Conservation (phyloP, 176 grass and related monocot species). For the Lolium multiflorum region DNA sequence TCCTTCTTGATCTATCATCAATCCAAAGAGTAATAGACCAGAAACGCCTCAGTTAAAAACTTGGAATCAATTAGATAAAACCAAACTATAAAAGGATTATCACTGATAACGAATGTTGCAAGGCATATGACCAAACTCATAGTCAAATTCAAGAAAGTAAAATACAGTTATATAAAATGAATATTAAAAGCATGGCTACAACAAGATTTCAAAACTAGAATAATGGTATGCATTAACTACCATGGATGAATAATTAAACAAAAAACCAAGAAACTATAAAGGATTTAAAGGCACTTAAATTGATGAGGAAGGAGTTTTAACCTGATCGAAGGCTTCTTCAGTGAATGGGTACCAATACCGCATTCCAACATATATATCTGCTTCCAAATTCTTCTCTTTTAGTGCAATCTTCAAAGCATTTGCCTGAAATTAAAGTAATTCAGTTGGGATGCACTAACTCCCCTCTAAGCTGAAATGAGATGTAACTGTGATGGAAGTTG, state of each 20-base stretch:
- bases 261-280: slow-evolving; percentile 13
- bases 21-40: slow-evolving; percentile 29
- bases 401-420: slow-evolving; percentile 78
- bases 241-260: neutral
- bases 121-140: neutral
- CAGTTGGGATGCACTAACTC: slow-evolving; percentile 7
- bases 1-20: slow-evolving; percentile 89
- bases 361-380: slow-evolving; percentile 95
- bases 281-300: slow-evolving; percentile 3
- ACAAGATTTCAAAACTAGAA: neutral
- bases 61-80: slow-evolving; percentile 8
- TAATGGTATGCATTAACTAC: slow-evolving; percentile 10
- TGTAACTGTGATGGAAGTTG: neutral
- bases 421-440: slow-evolving; percentile 56
- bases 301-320: neutral
- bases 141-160: neutral
- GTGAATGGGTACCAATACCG: slow-evolving; percentile 97
- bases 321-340: slow-evolving; percentile 92
- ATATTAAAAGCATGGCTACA: neutral
- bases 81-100: neutral
- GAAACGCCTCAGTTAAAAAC: slow-evolving; percentile 17
- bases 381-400: slow-evolving; percentile 72
- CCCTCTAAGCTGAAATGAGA: slow-evolving; percentile 13
- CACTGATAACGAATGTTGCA: neutral
- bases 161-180: slow-evolving; percentile 5